phyloP scores from a whole-genome alignment of 208 protist genomes.

The Naegleria gruberi region DNA sequence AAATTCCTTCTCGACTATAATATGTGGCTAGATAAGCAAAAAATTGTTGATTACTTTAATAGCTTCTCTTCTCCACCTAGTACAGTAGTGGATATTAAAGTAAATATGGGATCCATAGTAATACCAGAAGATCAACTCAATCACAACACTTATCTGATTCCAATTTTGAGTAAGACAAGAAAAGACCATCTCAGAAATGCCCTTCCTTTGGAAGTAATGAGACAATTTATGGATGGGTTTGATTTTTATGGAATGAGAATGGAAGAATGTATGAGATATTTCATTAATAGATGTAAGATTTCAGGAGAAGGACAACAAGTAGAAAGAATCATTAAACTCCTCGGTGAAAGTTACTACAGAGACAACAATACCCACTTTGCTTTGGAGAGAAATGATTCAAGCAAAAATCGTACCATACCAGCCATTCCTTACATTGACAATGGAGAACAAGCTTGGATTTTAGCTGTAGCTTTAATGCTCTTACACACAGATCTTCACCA shows the following conservation, averaged over 20 bases:
- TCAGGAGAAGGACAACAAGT: conserved; percentile 40
- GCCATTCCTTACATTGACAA: conserved; percentile 1
- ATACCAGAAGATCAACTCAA: neutral
- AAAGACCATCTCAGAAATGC: neutral
- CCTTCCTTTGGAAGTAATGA: neutral
- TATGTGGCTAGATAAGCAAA: neutral
- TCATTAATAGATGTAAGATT: conserved; percentile 22
- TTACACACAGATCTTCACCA: conserved; percentile 39
- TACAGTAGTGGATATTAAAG: neutral
- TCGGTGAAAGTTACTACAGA: conserved; percentile 12
- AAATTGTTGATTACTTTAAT: neutral
- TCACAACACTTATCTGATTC: neutral
- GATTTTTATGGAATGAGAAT: neutral
- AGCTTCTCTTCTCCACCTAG: neutral
- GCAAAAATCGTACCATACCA: neutral
- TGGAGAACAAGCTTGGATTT: conserved; percentile 33
- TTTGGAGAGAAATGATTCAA: neutral
- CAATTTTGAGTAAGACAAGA: neutral
- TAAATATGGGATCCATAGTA: neutral
- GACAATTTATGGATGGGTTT: neutral
- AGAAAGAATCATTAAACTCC: conserved; percentile 34
- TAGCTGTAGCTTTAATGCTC: conserved; percentile 35
- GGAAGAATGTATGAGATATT: neutral
- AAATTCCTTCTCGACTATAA: neutral
- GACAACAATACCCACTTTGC: neutral